These are phyloP conservation scores for Colletotrichum plurivorum DNA, from an alignment of 2,329 filamentous ascomycete genomes.

Conservation along the genomic window DNA sequence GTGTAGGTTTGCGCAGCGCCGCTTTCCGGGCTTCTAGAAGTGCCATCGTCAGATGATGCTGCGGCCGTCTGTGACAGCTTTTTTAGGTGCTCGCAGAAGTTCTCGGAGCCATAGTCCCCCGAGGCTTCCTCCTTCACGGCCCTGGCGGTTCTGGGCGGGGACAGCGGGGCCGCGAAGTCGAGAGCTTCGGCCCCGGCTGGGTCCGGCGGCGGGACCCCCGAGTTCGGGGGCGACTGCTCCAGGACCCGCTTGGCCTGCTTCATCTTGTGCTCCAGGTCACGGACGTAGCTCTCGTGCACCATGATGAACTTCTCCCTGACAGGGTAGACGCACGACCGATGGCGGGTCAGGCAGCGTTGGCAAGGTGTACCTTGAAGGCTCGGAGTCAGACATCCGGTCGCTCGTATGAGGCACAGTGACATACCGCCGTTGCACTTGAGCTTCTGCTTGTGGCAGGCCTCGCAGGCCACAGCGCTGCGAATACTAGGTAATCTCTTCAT, in stretches of 20 bases:
- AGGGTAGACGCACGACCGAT: slow-evolving; percentile 36
- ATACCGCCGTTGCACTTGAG: slow-evolving; percentile 41
- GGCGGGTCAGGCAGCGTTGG: slow-evolving; percentile 11
- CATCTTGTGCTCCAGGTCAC: slow-evolving; percentile 25
- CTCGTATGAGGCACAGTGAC: neutral
- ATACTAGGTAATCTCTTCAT: slow-evolving; percentile 25
- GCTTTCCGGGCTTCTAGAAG: neutral
- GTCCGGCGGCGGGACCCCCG: neutral
- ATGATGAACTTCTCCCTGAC: slow-evolving; percentile 33
- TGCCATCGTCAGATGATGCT: neutral
- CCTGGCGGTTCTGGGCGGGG: neutral
- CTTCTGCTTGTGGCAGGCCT: slow-evolving; percentile 40
- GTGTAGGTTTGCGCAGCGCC: slow-evolving; percentile 29
- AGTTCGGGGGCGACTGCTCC: neutral
- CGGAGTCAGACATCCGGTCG: neutral
- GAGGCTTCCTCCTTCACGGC: slow-evolving; percentile 11
- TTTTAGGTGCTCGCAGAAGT: slow-evolving; percentile 39
- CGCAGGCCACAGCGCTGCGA: slow-evolving; percentile 41
- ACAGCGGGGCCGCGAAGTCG: slow-evolving; percentile 7
- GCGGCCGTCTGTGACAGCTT: slow-evolving; percentile 23
- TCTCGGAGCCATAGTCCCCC: slow-evolving; percentile 40
- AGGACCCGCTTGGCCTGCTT: neutral
- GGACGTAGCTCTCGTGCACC: slow-evolving; percentile 40
- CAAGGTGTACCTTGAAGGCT: slow-evolving; percentile 20
- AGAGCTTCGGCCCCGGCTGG: neutral